phyloP scores from a whole-genome alignment of 2,329 filamentous ascomycete genomes.

The Chaetomiaceae sp. region DNA sequence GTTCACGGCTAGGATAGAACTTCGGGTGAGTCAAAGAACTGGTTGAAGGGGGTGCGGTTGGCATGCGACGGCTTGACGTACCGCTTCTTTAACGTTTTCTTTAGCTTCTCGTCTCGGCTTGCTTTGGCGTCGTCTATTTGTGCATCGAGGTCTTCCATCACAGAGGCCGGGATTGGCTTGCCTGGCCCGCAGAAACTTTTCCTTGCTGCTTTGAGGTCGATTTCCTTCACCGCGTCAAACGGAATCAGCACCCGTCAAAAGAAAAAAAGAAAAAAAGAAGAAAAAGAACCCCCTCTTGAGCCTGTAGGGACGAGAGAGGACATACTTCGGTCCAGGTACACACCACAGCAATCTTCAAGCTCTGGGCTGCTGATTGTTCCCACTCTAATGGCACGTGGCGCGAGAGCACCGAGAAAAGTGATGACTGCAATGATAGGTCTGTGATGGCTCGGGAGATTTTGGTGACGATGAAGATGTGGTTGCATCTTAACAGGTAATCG shows the following conservation, averaged over 20 bases:
- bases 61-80: too few species aligned
- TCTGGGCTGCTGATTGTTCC: conserved; percentile 1
- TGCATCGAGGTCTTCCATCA: not conserved
- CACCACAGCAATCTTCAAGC: not conserved
- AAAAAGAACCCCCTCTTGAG: too few species aligned
- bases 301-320: too few species aligned
- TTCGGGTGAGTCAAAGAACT: too few species aligned
- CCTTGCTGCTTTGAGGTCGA: not conserved
- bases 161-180: not conserved
- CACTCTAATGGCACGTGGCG: not conserved
- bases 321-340: not conserved
- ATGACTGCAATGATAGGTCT: not conserved
- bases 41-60: too few species aligned
- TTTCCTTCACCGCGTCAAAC: too few species aligned
- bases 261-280: too few species aligned
- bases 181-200: not conserved
- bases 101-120: not conserved
- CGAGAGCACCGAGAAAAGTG: not conserved
- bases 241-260: not conserved
- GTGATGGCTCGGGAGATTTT: conserved; percentile 1
- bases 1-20: not conserved
- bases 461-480: conserved; percentile 3
- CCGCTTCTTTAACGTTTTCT: not conserved
- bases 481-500: conserved; percentile 1
- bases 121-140: not conserved